Evolutionary conservation across 2,329 filamentous ascomycete genomes (phyloP).

Genomic region (Fusarium xylarioides): DNA sequence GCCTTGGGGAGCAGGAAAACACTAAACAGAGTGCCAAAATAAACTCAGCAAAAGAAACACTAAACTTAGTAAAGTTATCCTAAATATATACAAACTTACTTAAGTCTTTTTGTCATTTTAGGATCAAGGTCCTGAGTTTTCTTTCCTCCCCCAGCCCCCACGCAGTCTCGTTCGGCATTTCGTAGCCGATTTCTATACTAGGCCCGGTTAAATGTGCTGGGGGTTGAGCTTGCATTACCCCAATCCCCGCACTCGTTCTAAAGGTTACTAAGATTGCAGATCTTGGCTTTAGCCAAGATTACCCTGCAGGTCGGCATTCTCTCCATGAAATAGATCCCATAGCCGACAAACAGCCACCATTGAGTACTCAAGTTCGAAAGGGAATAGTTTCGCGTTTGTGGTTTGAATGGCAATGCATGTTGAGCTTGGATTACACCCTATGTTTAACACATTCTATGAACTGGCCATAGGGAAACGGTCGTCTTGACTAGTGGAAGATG

Average conservation of each 20-base stretch:
- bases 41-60: too few species aligned
- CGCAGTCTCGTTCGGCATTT: background rate
- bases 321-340: background rate
- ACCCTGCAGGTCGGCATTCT: background rate
- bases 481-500: rapidly evolving
- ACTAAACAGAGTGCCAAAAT: too few species aligned
- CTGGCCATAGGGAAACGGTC: background rate
- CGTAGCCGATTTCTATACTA: background rate
- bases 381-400: background rate
- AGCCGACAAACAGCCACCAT: background rate
- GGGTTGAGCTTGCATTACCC: background rate
- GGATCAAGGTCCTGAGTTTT: too few species aligned
- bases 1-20: too few species aligned
- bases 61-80: too few species aligned
- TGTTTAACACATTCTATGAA: background rate
- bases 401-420: rapidly evolving
- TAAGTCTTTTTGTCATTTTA: too few species aligned
- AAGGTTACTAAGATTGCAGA: background rate
- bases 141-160: background rate
- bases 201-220: background rate
- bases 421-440: background rate
- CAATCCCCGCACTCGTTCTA: background rate
- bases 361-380: background rate
- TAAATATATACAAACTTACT: too few species aligned
- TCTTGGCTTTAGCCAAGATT: background rate